These are phyloP conservation scores for Annulohypoxylon stygium DNA, from an alignment of 495 filamentous ascomycete genomes.

Conservation along the genomic window DNA sequence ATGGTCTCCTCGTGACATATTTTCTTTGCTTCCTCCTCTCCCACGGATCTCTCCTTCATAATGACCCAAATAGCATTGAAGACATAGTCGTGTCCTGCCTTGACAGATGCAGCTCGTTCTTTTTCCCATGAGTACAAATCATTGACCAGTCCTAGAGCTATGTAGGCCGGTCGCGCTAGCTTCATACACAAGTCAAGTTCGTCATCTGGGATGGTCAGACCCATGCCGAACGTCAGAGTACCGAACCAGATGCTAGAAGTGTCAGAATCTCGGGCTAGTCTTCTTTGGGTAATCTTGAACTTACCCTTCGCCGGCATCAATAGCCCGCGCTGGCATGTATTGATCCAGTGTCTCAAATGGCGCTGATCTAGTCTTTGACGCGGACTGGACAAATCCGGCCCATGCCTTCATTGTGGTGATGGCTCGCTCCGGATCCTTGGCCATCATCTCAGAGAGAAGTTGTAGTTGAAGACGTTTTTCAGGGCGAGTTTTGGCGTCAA, in stretches of 20 bases:
- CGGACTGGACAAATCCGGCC: constrained; percentile 9
- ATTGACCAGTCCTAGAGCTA: constrained; percentile 8
- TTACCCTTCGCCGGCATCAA: constrained; percentile 5
- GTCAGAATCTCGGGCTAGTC: not conserved
- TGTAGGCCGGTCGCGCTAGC: constrained; percentile 5
- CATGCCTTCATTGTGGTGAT: constrained; percentile 15
- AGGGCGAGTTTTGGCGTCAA: not conserved
- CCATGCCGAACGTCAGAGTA: constrained; percentile 6
- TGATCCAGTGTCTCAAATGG: constrained; percentile 7
- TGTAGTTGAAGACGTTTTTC: constrained; percentile 6
- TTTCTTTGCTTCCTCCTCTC: constrained; percentile 6
- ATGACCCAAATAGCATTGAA: constrained; percentile 18
- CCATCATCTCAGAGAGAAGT: constrained; percentile 17
- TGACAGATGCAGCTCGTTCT: not conserved
- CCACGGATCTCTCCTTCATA: constrained; percentile 12
- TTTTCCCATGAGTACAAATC: constrained; percentile 12
- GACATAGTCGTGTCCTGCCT: constrained; percentile 3
- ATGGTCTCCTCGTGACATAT: constrained; percentile 6
- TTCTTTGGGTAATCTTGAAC: not conserved
- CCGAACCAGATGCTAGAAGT: constrained; percentile 15
- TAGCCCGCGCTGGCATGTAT: constrained; percentile 12
- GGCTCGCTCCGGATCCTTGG: constrained; percentile 5
- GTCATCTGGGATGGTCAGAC: constrained; percentile 7
- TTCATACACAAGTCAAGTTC: constrained; percentile 16
- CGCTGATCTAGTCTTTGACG: constrained; percentile 5